Base-by-base conservation (phyloP, 352 stramenopile species). In the Phytophthora citricola region DNA sequence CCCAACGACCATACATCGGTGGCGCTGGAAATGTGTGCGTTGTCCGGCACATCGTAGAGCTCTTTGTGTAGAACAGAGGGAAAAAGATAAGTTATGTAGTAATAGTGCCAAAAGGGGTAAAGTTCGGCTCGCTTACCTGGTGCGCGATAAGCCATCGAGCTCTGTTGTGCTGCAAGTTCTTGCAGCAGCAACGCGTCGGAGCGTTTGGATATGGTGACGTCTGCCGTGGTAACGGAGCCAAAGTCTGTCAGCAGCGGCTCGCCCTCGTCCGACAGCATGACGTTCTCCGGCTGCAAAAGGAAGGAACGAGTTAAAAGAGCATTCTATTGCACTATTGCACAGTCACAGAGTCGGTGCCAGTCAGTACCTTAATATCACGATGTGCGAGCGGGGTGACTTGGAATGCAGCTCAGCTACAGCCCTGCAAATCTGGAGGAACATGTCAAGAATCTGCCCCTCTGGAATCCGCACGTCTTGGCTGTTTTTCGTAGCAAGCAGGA, bases 1-100 rank as follows among this genome's bases (percentile, higher is more conserved):
- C 91, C 91, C n/a, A 97, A 76, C 9, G 87, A 94, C 89, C 89
- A 97, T 3, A 97, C 89, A 51, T 97, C 90, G 0, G 88, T 96
- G 26, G 75, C 63, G 40, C 79, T 83, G 10, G 92, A 89, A 63
- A 97, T 87, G 31, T 82, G 64, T 0, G 79, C 69, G 32, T 83
- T 76, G 51, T 90, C 87, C 1, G 79, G 82, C 10, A 96, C 90
- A 47, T 97, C 89, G 62, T 97, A 97, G 5, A 97, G 82, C 53
- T 97, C 90, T 90, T 14, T 36, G 10, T 36, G 34, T 29, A 43
- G 17, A 36, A 43, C 22, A 50, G 22, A 34, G 17, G 26, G 6
- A 44, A 32, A 46, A 8, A 14, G 31, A 36, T 36, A 36, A 14
- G 31, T 36, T 36, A 4, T 36, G 31, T 14, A 36, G 31, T 34